Base-by-base conservation (phyloP, 2,329 filamentous ascomycete genomes). In the Beauveria medogensis region DNA sequence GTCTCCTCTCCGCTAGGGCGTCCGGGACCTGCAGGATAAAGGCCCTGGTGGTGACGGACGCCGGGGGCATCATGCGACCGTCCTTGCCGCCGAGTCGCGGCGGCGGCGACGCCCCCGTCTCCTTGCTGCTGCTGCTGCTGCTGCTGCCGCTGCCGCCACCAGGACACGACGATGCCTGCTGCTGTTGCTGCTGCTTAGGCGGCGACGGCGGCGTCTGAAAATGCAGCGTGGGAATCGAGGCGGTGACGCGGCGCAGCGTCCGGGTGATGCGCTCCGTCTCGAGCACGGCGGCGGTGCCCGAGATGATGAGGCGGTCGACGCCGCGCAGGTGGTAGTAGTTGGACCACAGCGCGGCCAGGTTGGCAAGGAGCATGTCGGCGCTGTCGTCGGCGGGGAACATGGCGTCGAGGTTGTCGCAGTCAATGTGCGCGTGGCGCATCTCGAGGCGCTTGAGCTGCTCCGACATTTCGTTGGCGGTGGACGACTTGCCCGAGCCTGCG, bases 281-380 rank as follows among this genome's bases (percentile, higher is more conserved):
- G 43, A 63, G 56, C 22, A 60, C 61, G 22, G 53, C 34, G 43
- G 57, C 56, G 18, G 61, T 54, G 57, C 61, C 61, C 16, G 56
- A 63, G 20, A 63, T 5, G 53, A 63, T 63, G 16, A 63, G 56
- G 30, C 61, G 44, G 34, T 59, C 57, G 37, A 63, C 61, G 56
- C 61, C 61, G 51, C 61, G 61, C 50, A 59, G 57, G 52, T 63
- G 61, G 61, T 63, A 63, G 56, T 63, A 63, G 52, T 63, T 63
- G 26, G 56, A 50, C 56, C 61, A 63, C 26, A 63, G 43, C 51
- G 55, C 57, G 5, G 61, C 52, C 12, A 63, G 56, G 56, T 63
- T 63, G 40, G 61, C 55, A 16, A 63, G 52, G n/a, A 63, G 44
- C 56, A 63, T 55, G 44, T 63, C 61, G 43, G 44, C 40, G 24